phyloP scores from a whole-genome alignment of 176 grass and related monocot genomes.

The Thalia dealbata region DNA sequence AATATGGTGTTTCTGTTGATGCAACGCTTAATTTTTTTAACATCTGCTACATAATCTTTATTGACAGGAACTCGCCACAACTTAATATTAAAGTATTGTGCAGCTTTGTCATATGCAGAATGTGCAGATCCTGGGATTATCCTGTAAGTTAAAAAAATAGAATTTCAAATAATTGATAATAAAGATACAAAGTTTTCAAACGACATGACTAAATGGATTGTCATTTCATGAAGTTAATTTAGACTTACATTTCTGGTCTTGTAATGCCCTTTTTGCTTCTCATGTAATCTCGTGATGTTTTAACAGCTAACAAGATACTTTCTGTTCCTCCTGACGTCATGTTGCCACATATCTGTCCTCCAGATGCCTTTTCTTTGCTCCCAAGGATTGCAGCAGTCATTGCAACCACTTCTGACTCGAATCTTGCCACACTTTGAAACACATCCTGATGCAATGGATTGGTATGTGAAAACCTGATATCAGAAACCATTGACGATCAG shows the following conservation, averaged over 20 bases:
- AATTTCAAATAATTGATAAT: not conserved
- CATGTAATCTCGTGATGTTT: conserved; percentile 95
- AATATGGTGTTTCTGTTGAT: conserved; percentile 96
- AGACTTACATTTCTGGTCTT: conserved; percentile 89
- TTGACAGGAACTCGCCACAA: conserved; percentile 85
- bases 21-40: conserved; percentile 74
- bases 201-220: not conserved
- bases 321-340: conserved; percentile 98
- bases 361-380: conserved; percentile 67
- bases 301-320: conserved; percentile 94
- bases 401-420: conserved; percentile 87
- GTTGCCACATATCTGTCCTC: conserved; percentile 91
- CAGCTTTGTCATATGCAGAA: conserved; percentile 81
- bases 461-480: conserved; percentile 90
- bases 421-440: conserved; percentile 75
- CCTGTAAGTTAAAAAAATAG: conserved; percentile 26
- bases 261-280: conserved; percentile 69
- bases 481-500: not conserved
- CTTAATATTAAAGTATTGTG: conserved; percentile 80
- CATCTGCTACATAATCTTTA: conserved; percentile 90
- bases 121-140: conserved; percentile 61
- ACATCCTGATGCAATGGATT: conserved; percentile 90
- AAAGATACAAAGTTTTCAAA: not conserved
- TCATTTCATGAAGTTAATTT: conserved; percentile 21
- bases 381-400: conserved; percentile 95